Percentiles rank a stretch among this genome's conserved stretches.
Evolutionary conservation across 495 filamentous ascomycete species (phyloP).

Genomic region (Staphylotrichum longicolle): DNA sequence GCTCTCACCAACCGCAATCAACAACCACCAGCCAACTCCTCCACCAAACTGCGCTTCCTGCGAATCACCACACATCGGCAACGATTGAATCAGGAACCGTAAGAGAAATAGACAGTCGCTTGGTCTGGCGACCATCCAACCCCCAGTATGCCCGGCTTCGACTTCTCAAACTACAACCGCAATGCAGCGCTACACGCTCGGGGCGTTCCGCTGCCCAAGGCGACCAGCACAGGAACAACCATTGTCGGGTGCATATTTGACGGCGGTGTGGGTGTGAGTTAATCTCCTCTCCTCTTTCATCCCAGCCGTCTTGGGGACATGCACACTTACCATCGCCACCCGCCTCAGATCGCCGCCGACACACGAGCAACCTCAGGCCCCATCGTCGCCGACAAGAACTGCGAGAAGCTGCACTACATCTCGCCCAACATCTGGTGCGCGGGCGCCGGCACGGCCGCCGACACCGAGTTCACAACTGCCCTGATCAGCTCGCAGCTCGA

Average conservation of each 20-base stretch:
- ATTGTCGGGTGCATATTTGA: constrained; percentile 98
- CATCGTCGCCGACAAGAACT: constrained; percentile 99
- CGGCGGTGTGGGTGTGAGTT: constrained; percentile 85
- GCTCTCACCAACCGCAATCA: constrained; percentile 26
- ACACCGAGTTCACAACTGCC: constrained; percentile 98
- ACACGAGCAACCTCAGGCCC: constrained; percentile 96
- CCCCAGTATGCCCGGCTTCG: constrained; percentile 89
- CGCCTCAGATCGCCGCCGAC: constrained; percentile 83
- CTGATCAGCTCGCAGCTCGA: constrained; percentile 98
- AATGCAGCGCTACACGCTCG: constrained; percentile 92
- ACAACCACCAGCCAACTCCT: constrained; percentile 13
- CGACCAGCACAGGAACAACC: constrained; percentile 97
- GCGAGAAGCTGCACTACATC: constrained; percentile 99
- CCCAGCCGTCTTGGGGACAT: too few relatives aligned
- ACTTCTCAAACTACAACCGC: constrained; percentile 99
- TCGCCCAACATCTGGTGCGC: constrained; percentile 99
- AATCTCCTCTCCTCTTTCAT: background rate
- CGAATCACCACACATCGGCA: background rate
- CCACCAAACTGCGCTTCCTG: constrained; percentile 8
- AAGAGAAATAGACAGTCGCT: background rate
- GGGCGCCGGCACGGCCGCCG: constrained; percentile 94
- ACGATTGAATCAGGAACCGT: background rate
- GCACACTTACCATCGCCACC: background rate
- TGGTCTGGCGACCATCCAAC: constrained; percentile 5
- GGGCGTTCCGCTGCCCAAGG: constrained; percentile 92